Conservation (phyloP, 306 rosid genomes). For the Citrullus colocynthis region DNA sequence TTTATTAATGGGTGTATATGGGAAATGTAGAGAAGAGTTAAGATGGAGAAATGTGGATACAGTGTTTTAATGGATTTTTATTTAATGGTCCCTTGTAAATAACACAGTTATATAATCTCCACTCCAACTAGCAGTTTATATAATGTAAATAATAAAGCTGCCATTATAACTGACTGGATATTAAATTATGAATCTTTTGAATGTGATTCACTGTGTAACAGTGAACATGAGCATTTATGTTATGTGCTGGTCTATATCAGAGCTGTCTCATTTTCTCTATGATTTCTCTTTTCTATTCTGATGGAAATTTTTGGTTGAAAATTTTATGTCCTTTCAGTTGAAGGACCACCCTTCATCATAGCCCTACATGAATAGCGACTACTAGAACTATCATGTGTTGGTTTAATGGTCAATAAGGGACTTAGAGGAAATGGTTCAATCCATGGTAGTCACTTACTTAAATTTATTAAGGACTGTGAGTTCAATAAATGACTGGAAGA, state of each 20-base stretch:
- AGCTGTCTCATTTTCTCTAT: neutral
- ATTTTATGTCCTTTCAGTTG: too few species aligned
- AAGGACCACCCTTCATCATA: neutral
- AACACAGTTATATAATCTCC: conserved; percentile 21
- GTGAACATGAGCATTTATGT: neutral
- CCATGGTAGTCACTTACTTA: too few species aligned
- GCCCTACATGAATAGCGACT: neutral
- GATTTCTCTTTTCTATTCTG: neutral
- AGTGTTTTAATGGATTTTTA: neutral
- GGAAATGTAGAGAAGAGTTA: conserved; percentile 37
- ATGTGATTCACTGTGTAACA: neutral
- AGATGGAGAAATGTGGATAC: neutral
- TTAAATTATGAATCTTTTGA: neutral
- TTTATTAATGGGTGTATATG: conserved; percentile 36
- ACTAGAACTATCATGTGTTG: neutral
- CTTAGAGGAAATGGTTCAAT: too few species aligned
- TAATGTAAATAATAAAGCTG: conserved; percentile 47
- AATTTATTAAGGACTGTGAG: too few species aligned
- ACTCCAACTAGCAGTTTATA: conserved; percentile 30
- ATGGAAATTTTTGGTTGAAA: too few species aligned
- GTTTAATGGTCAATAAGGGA: too few species aligned
- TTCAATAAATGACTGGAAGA: too few species aligned
- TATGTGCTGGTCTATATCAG: neutral
- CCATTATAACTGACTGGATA: neutral
- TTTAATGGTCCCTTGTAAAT: conserved; percentile 42